phyloP scores from a whole-genome alignment of 2,329 filamentous ascomycete genomes.

The Neonectria sp. region DNA sequence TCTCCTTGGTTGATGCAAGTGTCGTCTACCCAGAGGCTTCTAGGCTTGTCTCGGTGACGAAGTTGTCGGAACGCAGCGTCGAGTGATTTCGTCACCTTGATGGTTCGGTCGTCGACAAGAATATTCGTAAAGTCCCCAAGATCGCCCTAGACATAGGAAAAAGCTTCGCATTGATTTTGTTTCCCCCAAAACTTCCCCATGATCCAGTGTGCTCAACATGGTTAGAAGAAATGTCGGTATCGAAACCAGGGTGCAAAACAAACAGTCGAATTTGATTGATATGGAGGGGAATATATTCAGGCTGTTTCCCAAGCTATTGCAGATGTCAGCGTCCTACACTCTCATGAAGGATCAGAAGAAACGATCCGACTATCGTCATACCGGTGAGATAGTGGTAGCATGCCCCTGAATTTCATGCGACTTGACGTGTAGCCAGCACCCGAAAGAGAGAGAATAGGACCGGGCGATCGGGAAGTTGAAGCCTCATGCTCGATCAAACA shows the following conservation, averaged over 20 bases:
- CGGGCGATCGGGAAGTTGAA: background rate
- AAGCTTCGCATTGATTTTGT: background rate
- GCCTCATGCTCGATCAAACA: background rate
- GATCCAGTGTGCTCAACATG: background rate
- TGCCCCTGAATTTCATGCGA: background rate
- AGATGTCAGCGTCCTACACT: background rate
- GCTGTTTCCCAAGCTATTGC: background rate
- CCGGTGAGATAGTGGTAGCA: background rate
- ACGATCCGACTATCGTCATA: background rate
- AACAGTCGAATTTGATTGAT: background rate
- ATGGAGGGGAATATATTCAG: background rate
- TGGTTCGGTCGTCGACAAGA: background rate
- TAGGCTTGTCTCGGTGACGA: background rate
- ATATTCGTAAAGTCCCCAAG: background rate
- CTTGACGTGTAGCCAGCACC: background rate
- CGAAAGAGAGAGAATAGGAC: background rate
- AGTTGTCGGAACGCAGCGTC: background rate
- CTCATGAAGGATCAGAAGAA: background rate
- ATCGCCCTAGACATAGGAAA: background rate
- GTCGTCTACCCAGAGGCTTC: background rate
- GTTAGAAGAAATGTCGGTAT: background rate
- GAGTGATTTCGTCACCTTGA: background rate
- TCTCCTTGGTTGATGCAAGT: background rate
- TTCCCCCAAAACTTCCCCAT: background rate
- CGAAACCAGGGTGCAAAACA: background rate